A percentile compares a stretch with the other conserved stretches of the same genome.
Evolutionary conservation across 2,329 filamentous ascomycete species (phyloP).

Genomic region (Cordyceps fumosorosea): DNA sequence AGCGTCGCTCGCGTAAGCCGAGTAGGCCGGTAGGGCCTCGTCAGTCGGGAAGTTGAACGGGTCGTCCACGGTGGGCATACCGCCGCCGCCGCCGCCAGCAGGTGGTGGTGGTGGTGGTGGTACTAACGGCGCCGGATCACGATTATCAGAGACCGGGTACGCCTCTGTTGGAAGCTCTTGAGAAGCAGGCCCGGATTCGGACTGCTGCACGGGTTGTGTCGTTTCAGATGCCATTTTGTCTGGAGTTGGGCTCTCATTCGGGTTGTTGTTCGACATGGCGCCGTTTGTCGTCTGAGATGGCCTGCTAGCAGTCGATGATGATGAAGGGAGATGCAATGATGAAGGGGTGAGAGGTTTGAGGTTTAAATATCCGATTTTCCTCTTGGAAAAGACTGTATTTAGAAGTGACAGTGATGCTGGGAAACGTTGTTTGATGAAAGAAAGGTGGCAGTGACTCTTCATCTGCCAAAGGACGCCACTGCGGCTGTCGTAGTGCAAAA

Average conservation of each 20-base stretch:
- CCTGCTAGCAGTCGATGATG: too few relatives aligned
- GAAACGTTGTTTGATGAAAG: too few relatives aligned
- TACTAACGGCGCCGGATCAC: not conserved
- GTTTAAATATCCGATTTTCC: too few relatives aligned
- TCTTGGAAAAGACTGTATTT: too few relatives aligned
- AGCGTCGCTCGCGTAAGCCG: not conserved
- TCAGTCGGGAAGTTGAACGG: conserved; percentile 36
- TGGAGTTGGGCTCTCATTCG: not conserved
- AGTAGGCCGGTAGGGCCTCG: conserved; percentile 25
- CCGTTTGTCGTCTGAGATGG: not conserved
- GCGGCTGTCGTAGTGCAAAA: too few relatives aligned
- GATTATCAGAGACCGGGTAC: not conserved
- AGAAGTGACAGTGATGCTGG: too few relatives aligned
- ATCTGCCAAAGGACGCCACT: too few relatives aligned
- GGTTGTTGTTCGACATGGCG: too few relatives aligned
- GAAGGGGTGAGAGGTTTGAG: too few relatives aligned
- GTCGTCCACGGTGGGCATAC: conserved; percentile 24
- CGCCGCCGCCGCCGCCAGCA: not conserved
- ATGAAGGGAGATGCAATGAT: too few relatives aligned
- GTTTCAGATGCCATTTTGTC: conserved; percentile 4
- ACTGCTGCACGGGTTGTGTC: not conserved
- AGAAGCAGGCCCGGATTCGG: not conserved
- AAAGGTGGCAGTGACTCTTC: too few relatives aligned
- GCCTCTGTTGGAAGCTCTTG: conserved; percentile 10
- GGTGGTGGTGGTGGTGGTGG: too few relatives aligned